phyloP scores from a whole-genome alignment of 2,329 filamentous ascomycete species.

The Elsinoe necatrix region DNA sequence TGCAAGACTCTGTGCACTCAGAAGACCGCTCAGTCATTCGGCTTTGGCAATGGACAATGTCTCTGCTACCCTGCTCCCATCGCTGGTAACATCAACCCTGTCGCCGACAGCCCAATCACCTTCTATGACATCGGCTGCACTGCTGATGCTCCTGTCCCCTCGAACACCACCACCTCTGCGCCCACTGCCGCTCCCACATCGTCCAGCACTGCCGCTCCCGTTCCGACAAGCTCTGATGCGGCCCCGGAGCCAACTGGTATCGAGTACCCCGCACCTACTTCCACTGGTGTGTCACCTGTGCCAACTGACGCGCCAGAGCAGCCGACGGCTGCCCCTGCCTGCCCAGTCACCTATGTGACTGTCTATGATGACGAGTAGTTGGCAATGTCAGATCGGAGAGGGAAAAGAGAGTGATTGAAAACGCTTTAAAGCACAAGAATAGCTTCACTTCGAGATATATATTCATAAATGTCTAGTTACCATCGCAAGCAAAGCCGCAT shows the following conservation, averaged over 20 bases:
- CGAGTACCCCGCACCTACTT: not conserved
- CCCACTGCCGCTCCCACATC: not conserved
- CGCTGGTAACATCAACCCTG: conserved; percentile 12
- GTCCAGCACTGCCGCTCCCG: not conserved
- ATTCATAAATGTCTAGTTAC: conserved; percentile 5
- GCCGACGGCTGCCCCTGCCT: conserved; percentile 5
- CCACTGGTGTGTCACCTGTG: not conserved
- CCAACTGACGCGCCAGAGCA: not conserved
- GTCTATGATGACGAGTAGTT: conserved; percentile 13
- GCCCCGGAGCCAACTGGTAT: not conserved
- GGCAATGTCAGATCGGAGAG: not conserved
- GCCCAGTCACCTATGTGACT: conserved; percentile 10
- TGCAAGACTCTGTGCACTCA: conserved; percentile 9
- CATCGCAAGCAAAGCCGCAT: not conserved
- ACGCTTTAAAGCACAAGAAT: not conserved
- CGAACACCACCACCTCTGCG: not conserved
- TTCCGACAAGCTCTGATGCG: not conserved
- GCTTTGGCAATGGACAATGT: not conserved
- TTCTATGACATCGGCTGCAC: conserved; percentile 15
- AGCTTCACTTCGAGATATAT: conserved; percentile 8
- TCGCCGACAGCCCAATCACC: conserved; percentile 7
- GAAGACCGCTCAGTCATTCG: conserved; percentile 5
- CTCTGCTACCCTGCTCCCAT: conserved; percentile 10
- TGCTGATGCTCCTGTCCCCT: not conserved
- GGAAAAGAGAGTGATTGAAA: not conserved